Percentiles rank a stretch among this genome's conserved stretches.
These are phyloP conservation scores for Ampelocalamus luodianensis DNA, from an alignment of 176 grass and related monocot species.

Conservation along the genomic window DNA sequence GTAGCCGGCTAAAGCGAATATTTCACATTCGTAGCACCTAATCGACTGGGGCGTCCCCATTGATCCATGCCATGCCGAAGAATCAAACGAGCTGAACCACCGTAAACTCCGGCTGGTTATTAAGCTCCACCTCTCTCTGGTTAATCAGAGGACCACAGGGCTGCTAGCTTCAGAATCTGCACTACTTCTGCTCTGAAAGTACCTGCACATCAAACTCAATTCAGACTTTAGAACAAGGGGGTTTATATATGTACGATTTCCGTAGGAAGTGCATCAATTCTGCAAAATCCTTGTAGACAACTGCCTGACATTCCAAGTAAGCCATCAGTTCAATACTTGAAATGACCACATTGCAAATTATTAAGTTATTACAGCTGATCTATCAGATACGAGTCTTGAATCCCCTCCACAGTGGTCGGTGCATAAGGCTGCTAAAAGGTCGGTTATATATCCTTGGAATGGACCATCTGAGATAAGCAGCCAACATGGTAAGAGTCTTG, in stretches of 20 bases:
- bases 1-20: neutral
- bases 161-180: too few relatives aligned
- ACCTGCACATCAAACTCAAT: too few relatives aligned
- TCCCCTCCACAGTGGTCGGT: slow-evolving; percentile 5
- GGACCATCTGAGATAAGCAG: slow-evolving; percentile 19
- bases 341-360: neutral
- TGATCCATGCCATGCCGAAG: neutral
- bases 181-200: too few relatives aligned
- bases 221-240: too few relatives aligned
- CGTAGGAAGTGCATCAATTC: too few relatives aligned
- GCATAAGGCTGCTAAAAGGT: slow-evolving; percentile 5
- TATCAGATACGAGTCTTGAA: neutral
- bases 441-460: neutral
- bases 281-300: neutral
- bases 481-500: neutral
- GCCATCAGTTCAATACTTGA: too few relatives aligned
- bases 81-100: neutral
- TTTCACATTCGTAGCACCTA: neutral
- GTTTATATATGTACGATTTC: too few relatives aligned
- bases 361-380: neutral
- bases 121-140: too few relatives aligned
- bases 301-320: too few relatives aligned
- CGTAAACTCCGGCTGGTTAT: too few relatives aligned
- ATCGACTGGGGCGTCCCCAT: too few relatives aligned
- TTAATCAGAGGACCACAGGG: neutral